Evolutionary conservation across 78 protist species (phyloP), one percentile per base, ranked within the genome.

Genomic region (Isochrysis galbana): DNA sequence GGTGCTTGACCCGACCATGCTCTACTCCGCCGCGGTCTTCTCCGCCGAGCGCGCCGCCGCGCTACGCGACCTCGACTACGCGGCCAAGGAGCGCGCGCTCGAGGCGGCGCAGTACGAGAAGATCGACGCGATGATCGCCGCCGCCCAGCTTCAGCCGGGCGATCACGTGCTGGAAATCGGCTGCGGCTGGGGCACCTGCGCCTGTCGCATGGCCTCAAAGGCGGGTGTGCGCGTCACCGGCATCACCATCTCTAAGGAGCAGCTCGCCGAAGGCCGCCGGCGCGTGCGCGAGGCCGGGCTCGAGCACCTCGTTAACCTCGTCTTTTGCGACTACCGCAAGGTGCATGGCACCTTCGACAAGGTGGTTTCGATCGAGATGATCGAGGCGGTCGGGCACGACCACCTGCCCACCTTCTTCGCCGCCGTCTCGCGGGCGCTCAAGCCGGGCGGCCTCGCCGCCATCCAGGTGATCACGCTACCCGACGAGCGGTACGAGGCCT

Each of bases 381-480:
- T 92, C 38, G 94, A 92, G 55, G 94, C 94, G n/a, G 94, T 92
- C 34, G 94, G 94, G 25, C 88, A 86, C 45, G 93, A 83, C 44
- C 5, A 67, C 90, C 84, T 91, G 22, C 55, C 78, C 21, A 48
- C 0, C 26, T 91, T 44, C 84, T 91, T 84, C 67, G 69, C 5
- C 34, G 36, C 29, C 22, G 51, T 80, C 67, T 54, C 67, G 29
- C 42, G 42, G 48, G 42, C 72, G 54, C 93, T 91, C 74, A 67
- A 67, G 84, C 93, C 93, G 10, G 89, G 89, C 51, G 93, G 93
- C 10, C n/a, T 3, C 51, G 93, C 86, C 36, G 93, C 87, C 34
- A 41, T 82, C 46, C 94, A 91, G 84, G 93, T 88, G 36, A 91
- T 82, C 88, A 54, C 82, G 5, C n/a, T 83, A 22, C 54, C 89